A percentile compares a stretch with the other conserved stretches of the same genome.
phyloP scores from a whole-genome alignment of 257 asterid genomes.

The Nicotiana obtusifolia region DNA sequence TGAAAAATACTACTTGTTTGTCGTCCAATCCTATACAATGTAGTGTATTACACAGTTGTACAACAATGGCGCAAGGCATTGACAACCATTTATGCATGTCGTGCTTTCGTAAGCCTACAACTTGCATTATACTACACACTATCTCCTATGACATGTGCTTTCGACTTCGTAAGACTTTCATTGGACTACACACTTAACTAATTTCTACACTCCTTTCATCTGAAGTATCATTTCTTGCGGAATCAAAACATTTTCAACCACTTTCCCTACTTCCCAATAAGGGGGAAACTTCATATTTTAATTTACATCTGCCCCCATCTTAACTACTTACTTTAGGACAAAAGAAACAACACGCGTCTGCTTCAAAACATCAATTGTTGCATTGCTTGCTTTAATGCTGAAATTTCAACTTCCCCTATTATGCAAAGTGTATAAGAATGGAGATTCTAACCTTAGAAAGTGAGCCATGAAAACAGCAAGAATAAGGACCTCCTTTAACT shows the following conservation, averaged over 20 bases:
- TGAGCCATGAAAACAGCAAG: neutral
- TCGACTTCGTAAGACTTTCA: neutral
- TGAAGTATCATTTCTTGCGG: neutral
- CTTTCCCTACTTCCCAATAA: neutral
- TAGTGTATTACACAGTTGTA: neutral
- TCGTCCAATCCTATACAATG: neutral
- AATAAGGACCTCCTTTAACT: neutral
- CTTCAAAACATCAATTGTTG: neutral
- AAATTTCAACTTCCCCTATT: neutral
- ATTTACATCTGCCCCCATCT: neutral
- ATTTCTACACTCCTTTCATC: neutral
- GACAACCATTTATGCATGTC: neutral
- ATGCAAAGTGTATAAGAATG: neutral
- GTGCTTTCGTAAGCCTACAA: neutral
- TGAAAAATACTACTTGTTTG: neutral
- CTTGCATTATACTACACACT: neutral
- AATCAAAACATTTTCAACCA: neutral
- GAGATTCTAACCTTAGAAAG: conserved; percentile 6
- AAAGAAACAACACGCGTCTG: neutral
- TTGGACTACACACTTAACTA: neutral
- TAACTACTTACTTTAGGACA: neutral
- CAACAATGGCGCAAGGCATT: neutral
- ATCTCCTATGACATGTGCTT: neutral
- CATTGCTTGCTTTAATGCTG: neutral
- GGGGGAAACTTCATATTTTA: neutral